Conservation (phyloP, 2,329 filamentous ascomycete species). For the Pseudogymnoascus sp. region DNA sequence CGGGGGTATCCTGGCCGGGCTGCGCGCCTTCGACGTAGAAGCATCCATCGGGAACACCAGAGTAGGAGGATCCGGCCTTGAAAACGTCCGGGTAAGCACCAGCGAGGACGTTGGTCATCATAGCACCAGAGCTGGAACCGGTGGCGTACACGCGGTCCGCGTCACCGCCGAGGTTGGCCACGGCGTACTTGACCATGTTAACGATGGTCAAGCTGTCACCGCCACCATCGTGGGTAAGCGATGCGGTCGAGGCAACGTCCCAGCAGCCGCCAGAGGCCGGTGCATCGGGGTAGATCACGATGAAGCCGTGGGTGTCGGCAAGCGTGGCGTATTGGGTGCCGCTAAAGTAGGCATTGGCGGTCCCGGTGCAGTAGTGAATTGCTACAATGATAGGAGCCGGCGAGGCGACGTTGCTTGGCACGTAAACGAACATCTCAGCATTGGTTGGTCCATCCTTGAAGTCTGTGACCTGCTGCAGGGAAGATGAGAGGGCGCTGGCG, state of each 20-base stretch:
- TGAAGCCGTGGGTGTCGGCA: slow-evolving; percentile 48
- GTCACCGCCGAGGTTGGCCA: slow-evolving; percentile 46
- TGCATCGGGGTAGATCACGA: slow-evolving; percentile 50
- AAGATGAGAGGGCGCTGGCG: not conserved
- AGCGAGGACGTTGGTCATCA: slow-evolving; percentile 45
- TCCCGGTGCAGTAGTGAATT: slow-evolving; percentile 14
- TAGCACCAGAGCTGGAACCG: slow-evolving; percentile 41
- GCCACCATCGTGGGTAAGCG: slow-evolving; percentile 49
- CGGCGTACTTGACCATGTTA: slow-evolving; percentile 50
- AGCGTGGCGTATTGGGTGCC: slow-evolving; percentile 31
- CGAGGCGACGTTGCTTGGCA: slow-evolving; percentile 17
- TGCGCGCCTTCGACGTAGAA: slow-evolving; percentile 33
- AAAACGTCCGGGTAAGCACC: slow-evolving; percentile 43
- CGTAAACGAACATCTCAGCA: slow-evolving; percentile 24
- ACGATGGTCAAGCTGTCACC: slow-evolving; percentile 49
- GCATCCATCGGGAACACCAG: slow-evolving; percentile 39
- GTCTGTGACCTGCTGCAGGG: slow-evolving; percentile 17
- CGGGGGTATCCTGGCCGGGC: slow-evolving; percentile 34
- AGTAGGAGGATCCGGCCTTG: slow-evolving; percentile 37
- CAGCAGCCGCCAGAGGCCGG: slow-evolving; percentile 48
- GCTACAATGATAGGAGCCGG: slow-evolving; percentile 23
- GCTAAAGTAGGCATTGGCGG: slow-evolving; percentile 20
- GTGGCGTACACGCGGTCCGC: slow-evolving; percentile 45
- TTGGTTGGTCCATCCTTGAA: slow-evolving; percentile 21
- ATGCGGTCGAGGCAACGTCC: slow-evolving; percentile 46